Conservation (phyloP, 352 stramenopile genomes). For the Phytophthora ohioensis region DNA sequence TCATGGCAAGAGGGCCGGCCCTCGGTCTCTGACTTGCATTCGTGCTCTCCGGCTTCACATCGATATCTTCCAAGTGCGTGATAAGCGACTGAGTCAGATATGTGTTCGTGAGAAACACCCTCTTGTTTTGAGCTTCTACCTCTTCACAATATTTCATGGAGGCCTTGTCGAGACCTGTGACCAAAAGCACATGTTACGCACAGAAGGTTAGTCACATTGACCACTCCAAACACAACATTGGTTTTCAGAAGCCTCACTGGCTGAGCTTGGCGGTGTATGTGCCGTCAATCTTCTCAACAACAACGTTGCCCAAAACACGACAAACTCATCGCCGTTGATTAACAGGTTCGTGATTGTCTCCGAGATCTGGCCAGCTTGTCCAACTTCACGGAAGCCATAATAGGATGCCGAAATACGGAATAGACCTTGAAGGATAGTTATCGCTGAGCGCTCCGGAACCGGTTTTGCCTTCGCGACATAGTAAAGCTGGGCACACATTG, state of each 20-base stretch:
- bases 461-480: conserved; percentile 75
- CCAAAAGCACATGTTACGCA: conserved; percentile 14
- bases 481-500: conserved; percentile 84
- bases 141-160: conserved; percentile 75
- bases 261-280: conserved; percentile 47
- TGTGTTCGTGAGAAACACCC: conserved; percentile 73
- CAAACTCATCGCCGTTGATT: conserved; percentile 83
- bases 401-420: conserved; percentile 89
- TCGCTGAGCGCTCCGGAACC: conserved; percentile 68
- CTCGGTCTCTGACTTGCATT: conserved; percentile 16
- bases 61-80: conserved; percentile 63
- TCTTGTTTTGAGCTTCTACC: conserved; percentile 81
- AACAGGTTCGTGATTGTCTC: conserved; percentile 85
- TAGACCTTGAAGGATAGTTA: conserved; percentile 83
- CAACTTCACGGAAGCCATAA: conserved; percentile 87
- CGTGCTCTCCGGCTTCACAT: conserved; percentile 47
- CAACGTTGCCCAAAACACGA: conserved; percentile 88
- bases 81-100: conserved; percentile 77
- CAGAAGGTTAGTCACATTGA: conserved; percentile 8
- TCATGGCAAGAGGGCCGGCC: conserved; percentile 85
- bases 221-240: not conserved
- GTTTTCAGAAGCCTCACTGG: conserved; percentile 50
- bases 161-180: conserved; percentile 51
- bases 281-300: conserved; percentile 71
- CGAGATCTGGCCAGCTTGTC: conserved; percentile 76